Evolutionary conservation across 1,139 yeast species (phyloP).

Genomic region (Hyphopichia fennica): DNA sequence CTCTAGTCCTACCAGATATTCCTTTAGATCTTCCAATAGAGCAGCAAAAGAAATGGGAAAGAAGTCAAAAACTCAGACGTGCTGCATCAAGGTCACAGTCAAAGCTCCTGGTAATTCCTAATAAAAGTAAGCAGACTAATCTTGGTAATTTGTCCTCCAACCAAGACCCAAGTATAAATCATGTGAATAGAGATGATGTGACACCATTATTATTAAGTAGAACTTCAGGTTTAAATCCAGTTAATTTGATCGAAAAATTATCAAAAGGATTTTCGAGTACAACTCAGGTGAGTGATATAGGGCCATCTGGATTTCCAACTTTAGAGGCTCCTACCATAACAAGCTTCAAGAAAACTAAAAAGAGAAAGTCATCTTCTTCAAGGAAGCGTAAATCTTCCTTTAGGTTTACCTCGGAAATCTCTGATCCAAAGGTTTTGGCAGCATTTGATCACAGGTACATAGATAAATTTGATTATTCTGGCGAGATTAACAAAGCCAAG

Average conservation of each 20-base stretch:
- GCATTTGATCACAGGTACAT: not conserved
- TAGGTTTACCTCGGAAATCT: not conserved
- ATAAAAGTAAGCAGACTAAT: not conserved
- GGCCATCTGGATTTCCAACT: not conserved
- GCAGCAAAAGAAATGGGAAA: slow-evolving; percentile 20
- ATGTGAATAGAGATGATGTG: too few relatives aligned
- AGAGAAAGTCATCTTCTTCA: not conserved
- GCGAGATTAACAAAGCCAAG: too few relatives aligned
- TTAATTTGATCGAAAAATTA: not conserved
- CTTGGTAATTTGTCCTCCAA: too few relatives aligned
- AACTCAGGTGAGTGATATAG: not conserved
- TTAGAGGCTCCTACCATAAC: not conserved
- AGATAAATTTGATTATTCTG: not conserved
- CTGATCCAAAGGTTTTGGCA: not conserved
- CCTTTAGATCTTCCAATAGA: slow-evolving; percentile 13
- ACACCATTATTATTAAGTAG: too few relatives aligned
- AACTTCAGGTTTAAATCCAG: not conserved
- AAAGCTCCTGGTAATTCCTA: not conserved
- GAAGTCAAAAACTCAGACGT: slow-evolving; percentile 21
- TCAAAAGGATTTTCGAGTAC: not conserved
- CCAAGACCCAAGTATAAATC: not conserved
- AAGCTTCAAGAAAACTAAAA: too few relatives aligned
- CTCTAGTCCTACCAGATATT: slow-evolving; percentile 12
- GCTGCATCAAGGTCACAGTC: slow-evolving; percentile 8
- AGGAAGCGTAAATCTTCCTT: not conserved